phyloP scores from a whole-genome alignment of 108 stramenopile genomes.

The Conticribra guillardii region DNA sequence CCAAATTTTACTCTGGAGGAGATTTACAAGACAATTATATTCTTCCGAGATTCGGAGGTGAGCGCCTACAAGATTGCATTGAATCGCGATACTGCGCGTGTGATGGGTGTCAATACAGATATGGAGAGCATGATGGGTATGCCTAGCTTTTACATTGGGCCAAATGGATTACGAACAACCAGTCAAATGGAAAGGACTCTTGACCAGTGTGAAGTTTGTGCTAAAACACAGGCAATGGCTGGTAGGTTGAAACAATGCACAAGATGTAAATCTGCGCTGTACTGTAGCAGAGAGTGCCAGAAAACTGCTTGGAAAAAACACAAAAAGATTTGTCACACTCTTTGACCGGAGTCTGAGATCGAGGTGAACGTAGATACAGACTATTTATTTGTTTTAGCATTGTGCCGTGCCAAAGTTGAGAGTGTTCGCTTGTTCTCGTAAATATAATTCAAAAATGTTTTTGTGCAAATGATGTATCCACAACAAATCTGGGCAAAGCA shows the following conservation, averaged over 20 bases:
- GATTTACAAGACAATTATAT: slow-evolving; percentile 14
- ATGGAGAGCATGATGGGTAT: too few species aligned
- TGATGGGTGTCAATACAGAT: too few species aligned
- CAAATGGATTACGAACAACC: slow-evolving; percentile 4
- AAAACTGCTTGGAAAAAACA: slow-evolving; percentile 12
- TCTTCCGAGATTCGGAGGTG: slow-evolving; percentile 15
- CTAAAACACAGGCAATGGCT: slow-evolving; percentile 8
- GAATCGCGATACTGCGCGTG: slow-evolving; percentile 12
- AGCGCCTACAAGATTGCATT: slow-evolving; percentile 11
- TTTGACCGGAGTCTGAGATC: too few species aligned
- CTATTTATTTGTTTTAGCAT: too few species aligned
- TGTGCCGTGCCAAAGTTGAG: too few species aligned
- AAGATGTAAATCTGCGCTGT: slow-evolving; percentile 5
- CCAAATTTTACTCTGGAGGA: slow-evolving; percentile 10
- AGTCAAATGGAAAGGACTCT: neutral
- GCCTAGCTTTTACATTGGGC: too few species aligned
- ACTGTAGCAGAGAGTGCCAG: slow-evolving; percentile 14
- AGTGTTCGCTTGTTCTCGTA: too few species aligned
- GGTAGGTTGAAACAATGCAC: slow-evolving; percentile 20
- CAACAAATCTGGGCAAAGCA: too few species aligned
- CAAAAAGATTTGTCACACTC: too few species aligned
- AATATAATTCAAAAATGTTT: too few species aligned
- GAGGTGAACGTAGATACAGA: too few species aligned
- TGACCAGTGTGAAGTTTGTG: slow-evolving; percentile 12
- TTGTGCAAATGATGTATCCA: too few species aligned